phyloP scores from a whole-genome alignment of 306 rosid species.

The Medicago ruthenica region DNA sequence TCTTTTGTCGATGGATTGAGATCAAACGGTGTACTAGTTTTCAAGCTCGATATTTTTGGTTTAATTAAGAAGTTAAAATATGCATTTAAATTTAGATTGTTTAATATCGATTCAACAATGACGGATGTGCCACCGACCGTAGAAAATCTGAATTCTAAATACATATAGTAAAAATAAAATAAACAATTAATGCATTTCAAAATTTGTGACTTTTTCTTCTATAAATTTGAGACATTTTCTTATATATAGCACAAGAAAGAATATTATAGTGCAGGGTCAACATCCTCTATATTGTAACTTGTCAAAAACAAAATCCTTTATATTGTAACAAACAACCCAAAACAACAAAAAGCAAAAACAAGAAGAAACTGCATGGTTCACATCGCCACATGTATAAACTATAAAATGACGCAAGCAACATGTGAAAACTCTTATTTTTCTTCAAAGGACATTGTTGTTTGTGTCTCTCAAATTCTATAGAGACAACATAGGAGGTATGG shows the following conservation, averaged over 20 bases:
- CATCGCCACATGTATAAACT: slow-evolving; percentile 11
- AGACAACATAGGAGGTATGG: slow-evolving; percentile 25
- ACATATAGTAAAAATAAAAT: not conserved
- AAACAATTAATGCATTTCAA: not conserved
- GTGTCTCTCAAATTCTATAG: not conserved
- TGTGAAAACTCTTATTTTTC: slow-evolving; percentile 31
- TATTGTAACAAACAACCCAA: not conserved
- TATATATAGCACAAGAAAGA: not conserved
- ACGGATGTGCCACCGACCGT: too few species aligned
- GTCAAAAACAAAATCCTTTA: too few species aligned
- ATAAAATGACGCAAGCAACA: slow-evolving; percentile 25
- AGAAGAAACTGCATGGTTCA: slow-evolving; percentile 31
- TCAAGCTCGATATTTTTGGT: too few species aligned
- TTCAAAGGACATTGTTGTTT: not conserved
- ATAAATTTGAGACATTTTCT: not conserved
- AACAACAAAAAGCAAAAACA: slow-evolving; percentile 1
- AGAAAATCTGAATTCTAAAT: not conserved
- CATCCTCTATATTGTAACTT: too few species aligned
- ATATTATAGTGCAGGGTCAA: not conserved
- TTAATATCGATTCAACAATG: too few species aligned
- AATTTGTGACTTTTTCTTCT: not conserved
- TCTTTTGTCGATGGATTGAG: too few species aligned
- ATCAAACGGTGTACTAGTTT: too few species aligned
- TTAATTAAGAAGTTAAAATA: too few species aligned
- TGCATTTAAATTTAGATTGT: too few species aligned